Conservation (phyloP, 2,329 filamentous ascomycete species). For the Talaromyces sp. region DNA sequence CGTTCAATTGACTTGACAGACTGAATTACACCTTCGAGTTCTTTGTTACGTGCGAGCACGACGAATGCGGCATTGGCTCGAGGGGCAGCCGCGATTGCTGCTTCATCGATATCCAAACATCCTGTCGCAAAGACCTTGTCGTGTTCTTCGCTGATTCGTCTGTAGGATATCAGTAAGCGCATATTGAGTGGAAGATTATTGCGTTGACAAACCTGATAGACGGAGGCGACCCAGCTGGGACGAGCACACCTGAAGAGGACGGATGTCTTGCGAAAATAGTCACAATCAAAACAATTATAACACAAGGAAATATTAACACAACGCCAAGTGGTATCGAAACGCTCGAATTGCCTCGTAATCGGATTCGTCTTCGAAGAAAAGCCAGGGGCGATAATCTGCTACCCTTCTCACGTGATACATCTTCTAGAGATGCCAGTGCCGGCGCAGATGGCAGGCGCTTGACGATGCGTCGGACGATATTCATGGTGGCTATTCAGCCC, state of each 20-base stretch:
- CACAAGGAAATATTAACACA: constrained; percentile 85
- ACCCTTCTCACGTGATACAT: constrained; percentile 45
- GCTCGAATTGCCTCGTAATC: constrained; percentile 84
- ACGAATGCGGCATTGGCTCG: constrained; percentile 94
- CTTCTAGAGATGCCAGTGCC: constrained; percentile 45
- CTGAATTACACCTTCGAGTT: constrained; percentile 91
- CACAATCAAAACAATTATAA: constrained; percentile 87
- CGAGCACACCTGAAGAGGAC: constrained; percentile 74
- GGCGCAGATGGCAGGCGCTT: constrained; percentile 51
- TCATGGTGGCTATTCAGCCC: constrained; percentile 42
- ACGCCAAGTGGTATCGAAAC: constrained; percentile 90
- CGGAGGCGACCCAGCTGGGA: constrained; percentile 83
- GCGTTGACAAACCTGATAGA: constrained; percentile 71
- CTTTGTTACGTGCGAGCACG: constrained; percentile 91
- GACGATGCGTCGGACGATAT: constrained; percentile 52
- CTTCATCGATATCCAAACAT: constrained; percentile 70
- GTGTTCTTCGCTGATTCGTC: constrained; percentile 94
- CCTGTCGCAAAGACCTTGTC: constrained; percentile 95
- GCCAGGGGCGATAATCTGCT: constrained; percentile 55
- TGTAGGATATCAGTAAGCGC: constrained; percentile 37
- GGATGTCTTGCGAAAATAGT: constrained; percentile 87
- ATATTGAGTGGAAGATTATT: background rate
- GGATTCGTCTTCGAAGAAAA: constrained; percentile 82
- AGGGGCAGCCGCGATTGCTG: constrained; percentile 68
- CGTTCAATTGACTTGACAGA: constrained; percentile 97